Evolutionary conservation across 495 filamentous ascomycete species (phyloP), one percentile per base, ranked within the genome.

Genomic region (Penicillium turbatum): DNA sequence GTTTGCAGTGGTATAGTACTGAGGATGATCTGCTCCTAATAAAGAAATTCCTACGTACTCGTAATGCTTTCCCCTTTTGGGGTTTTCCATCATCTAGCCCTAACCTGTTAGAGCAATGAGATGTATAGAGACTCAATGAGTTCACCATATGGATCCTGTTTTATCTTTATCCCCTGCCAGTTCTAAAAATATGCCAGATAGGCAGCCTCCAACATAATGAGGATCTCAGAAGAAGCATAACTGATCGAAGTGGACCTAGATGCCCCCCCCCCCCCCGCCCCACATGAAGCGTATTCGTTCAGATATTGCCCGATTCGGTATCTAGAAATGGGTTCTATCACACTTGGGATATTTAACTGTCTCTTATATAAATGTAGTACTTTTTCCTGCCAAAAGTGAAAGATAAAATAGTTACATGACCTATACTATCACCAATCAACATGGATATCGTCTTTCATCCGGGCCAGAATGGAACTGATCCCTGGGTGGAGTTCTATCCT

Each of bases 401-500:
- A 24, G 21, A 24, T 24, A n/a, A n/a, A n/a, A n/a, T 4, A 24
- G 21, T 24, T 24, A 4, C 21, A 24, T 24, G 21, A 4, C 4
- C 21, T 24, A 2, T 24, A 24, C 21, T 24, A 2, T 24, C 21
- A 24, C 21, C n/a, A 27, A 40, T 26, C 9, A 57, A 40, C 17
- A 72, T 72, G 70, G 70, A 72, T 38, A 66, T 72, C 49, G 63
- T 61, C 34, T 69, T 51, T 49, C 68, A 71, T 37, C 52, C 60
- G 5, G 66, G 64, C 53, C 48, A 60, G 11, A 71, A 72, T 35
- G 70, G 70, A 37, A 65, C 63, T 10, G 13, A 31, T 15, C 70
- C 69, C 16, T 62, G 48, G 51, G 70, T 73, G 40, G 71, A 74
- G 5, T 71, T 79, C 60, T 81, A 76, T 55, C 68, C 72, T 4